Conservation (phyloP, 148 eudicot species). For the Vaccinium macrocarpon region DNA sequence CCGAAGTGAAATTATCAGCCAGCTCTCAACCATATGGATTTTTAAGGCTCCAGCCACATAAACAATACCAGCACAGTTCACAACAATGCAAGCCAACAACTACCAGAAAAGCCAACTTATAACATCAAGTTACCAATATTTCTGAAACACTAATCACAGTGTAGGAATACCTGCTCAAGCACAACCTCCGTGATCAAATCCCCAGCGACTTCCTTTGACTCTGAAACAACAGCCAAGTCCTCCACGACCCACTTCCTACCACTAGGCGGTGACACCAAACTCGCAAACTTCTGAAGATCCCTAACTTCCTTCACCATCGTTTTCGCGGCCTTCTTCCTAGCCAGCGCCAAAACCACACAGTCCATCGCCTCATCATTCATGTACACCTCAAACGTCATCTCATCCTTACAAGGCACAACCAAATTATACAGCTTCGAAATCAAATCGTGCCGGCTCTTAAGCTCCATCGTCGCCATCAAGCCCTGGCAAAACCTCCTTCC, state of each 20-base stretch:
- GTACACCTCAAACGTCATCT: slow-evolving; percentile 80
- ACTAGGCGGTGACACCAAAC: slow-evolving; percentile 46
- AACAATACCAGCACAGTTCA: background rate
- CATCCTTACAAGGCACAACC: slow-evolving; percentile 78
- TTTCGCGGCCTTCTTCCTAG: slow-evolving; percentile 75
- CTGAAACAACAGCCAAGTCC: slow-evolving; percentile 68
- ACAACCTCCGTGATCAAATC: slow-evolving; percentile 79
- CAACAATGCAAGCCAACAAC: background rate
- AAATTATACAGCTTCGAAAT: slow-evolving; percentile 69
- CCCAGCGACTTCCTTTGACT: slow-evolving; percentile 90
- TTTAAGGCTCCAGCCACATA: background rate
- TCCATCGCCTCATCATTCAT: slow-evolving; percentile 97
- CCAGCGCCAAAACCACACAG: slow-evolving; percentile 76
- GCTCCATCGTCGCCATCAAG: slow-evolving; percentile 82
- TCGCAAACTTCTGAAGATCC: slow-evolving; percentile 79
- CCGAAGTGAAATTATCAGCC: background rate
- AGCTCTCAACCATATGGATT: background rate
- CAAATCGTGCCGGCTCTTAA: slow-evolving; percentile 89
- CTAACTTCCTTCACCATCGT: slow-evolving; percentile 66
- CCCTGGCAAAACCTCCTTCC: slow-evolving; percentile 86
- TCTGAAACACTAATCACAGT: background rate
- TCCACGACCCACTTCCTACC: slow-evolving; percentile 79
- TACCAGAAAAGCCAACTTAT: background rate
- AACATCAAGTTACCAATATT: background rate
- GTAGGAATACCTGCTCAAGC: slow-evolving; percentile 74